A percentile compares a stretch with the other conserved stretches of the same genome.
These are phyloP conservation scores for Auricularia cornea DNA, from an alignment of 768 basidiomycete species.

Conservation along the genomic window DNA sequence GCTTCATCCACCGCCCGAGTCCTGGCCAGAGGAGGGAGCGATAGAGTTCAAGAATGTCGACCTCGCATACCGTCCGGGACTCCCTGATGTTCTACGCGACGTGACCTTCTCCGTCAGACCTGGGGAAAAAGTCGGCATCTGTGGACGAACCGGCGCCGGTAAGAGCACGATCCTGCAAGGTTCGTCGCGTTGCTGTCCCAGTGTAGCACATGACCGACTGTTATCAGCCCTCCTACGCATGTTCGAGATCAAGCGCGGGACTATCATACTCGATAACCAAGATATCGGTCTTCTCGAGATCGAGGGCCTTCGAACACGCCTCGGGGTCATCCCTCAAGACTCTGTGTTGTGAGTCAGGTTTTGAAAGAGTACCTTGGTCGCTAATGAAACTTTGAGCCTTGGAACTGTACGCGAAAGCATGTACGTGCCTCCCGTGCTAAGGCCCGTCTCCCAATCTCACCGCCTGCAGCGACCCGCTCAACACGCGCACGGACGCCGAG, in stretches of 20 bases:
- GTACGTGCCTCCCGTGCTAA: not conserved
- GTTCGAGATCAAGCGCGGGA: not conserved
- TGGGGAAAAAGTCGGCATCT: slow-evolving; percentile 51
- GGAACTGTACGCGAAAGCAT: not conserved
- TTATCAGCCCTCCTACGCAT: not conserved
- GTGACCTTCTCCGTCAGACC: slow-evolving; percentile 46
- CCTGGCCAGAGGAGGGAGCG: slow-evolving; percentile 45
- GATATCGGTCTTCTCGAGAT: slow-evolving; percentile 23
- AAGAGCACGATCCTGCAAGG: slow-evolving; percentile 15
- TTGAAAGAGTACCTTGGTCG: too few species aligned
- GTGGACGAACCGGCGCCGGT: slow-evolving; percentile 30
- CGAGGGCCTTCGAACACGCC: slow-evolving; percentile 21
- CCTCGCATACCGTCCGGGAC: slow-evolving; percentile 50
- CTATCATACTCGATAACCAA: slow-evolving; percentile 22
- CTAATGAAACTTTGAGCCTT: not conserved
- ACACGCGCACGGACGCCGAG: slow-evolving; percentile 47
- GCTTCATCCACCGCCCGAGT: slow-evolving; percentile 37
- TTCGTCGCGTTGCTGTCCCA: not conserved
- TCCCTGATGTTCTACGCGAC: slow-evolving; percentile 57
- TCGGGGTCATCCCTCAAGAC: slow-evolving; percentile 30
- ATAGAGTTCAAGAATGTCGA: slow-evolving; percentile 50
- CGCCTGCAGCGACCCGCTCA: slow-evolving; percentile 42
- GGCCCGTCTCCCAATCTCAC: not conserved
- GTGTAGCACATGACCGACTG: not conserved
- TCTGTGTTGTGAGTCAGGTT: not conserved